Conservation (phyloP, 2,329 filamentous ascomycete genomes). For the Cytospora schulzeri region DNA sequence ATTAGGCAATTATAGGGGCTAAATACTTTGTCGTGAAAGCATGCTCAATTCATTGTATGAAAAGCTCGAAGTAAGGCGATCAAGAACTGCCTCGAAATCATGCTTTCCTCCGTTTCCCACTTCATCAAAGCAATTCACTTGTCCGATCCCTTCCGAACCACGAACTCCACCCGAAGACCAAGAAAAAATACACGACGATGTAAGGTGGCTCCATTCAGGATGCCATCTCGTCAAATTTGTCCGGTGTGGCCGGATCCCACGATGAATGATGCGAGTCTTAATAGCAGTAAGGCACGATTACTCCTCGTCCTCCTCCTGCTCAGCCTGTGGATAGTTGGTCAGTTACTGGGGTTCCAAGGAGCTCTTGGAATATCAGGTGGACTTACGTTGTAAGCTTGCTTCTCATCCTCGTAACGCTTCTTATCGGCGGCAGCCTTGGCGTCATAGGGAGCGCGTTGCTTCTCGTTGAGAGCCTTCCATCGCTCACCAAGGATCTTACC, state of each 20-base stretch:
- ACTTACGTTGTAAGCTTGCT: conserved; percentile 87
- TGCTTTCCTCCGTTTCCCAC: conserved; percentile 6
- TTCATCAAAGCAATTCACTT: conserved; percentile 24
- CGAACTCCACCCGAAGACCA: conserved; percentile 23
- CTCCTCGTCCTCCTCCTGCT: conserved; percentile 56
- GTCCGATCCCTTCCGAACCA: conserved; percentile 18
- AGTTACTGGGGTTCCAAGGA: conserved; percentile 31
- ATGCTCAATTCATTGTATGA: conserved; percentile 8
- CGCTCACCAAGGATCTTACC: conserved; percentile 97
- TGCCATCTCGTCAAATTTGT: background rate
- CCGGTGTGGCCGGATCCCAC: conserved; percentile 8
- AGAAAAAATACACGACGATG: conserved; percentile 21
- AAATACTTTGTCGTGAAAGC: conserved; percentile 1
- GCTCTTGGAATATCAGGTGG: conserved; percentile 19
- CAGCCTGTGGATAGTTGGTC: conserved; percentile 49
- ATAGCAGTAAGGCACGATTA: conserved; percentile 8
- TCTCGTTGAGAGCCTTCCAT: conserved; percentile 95
- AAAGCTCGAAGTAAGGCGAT: conserved; percentile 1
- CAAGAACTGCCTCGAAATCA: background rate
- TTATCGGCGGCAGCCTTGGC: conserved; percentile 96
- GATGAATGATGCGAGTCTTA: background rate
- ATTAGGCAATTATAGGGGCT: background rate
- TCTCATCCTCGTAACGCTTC: conserved; percentile 99
- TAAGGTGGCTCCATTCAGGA: background rate
- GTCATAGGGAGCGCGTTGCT: conserved; percentile 92